Conservation (phyloP, 2,329 filamentous ascomycete species). For the Bipolaris zeicola region DNA sequence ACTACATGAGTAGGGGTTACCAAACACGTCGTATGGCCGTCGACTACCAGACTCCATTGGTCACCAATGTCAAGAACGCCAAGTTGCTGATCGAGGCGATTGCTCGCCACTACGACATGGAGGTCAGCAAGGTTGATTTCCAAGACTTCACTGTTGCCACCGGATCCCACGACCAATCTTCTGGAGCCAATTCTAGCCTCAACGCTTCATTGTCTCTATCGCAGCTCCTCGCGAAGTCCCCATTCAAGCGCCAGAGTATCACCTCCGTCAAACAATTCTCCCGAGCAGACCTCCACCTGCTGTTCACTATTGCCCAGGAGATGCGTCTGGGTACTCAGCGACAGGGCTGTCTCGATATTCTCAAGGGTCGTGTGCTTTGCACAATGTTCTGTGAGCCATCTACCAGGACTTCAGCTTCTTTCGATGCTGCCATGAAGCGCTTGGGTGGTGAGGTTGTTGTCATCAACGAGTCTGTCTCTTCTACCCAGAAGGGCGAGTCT, state of each 20-base stretch:
- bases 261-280: constrained; percentile 91
- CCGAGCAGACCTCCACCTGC: constrained; percentile 83
- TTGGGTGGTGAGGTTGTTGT: constrained; percentile 86
- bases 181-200: constrained; percentile 57
- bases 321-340: constrained; percentile 96
- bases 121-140: constrained; percentile 83
- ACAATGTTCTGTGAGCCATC: constrained; percentile 98
- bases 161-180: constrained; percentile 37
- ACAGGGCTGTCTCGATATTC: constrained; percentile 83
- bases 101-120: constrained; percentile 83
- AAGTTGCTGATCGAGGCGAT: constrained; percentile 97
- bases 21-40: constrained; percentile 97
- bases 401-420: constrained; percentile 91
- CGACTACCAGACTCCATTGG: constrained; percentile 93
- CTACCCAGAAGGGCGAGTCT: constrained; percentile 91
- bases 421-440: constrained; percentile 98
- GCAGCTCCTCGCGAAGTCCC: constrained; percentile 76
- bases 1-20: constrained; percentile 98
- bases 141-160: constrained; percentile 71
- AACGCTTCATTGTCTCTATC: constrained; percentile 65
- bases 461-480: constrained; percentile 82
- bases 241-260: constrained; percentile 89
- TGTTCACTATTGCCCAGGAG: constrained; percentile 96
- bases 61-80: constrained; percentile 99
- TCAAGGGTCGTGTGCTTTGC: constrained; percentile 84